phyloP scores from a whole-genome alignment of 1,284 basidiomycete species.

The Lignosus rhinocerotis region DNA sequence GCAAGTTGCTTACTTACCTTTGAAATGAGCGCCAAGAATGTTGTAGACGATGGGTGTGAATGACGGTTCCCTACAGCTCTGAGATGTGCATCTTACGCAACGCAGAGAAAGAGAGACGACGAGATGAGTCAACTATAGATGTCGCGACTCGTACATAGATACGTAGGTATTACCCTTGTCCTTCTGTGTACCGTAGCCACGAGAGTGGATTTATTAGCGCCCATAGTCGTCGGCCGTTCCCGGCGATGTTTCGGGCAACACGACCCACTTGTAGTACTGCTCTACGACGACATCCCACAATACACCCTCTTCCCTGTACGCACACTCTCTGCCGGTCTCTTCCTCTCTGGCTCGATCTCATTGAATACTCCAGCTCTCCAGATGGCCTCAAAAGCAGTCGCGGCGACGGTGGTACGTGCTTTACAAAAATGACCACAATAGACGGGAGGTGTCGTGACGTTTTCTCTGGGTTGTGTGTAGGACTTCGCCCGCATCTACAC shows the following conservation, averaged over 20 bases:
- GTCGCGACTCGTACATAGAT: too few species aligned
- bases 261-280: constrained; percentile 13
- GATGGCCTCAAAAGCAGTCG: constrained; percentile 85
- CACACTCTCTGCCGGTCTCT: not conserved
- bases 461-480: constrained; percentile 41
- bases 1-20: too few species aligned
- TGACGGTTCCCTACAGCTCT: too few species aligned
- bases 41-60: too few species aligned
- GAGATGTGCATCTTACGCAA: too few species aligned
- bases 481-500: constrained; percentile 93
- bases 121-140: too few species aligned
- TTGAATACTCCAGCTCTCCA: constrained; percentile 9
- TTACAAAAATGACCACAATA: constrained; percentile 2
- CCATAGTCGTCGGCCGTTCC: constrained; percentile 27
- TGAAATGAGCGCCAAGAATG: too few species aligned
- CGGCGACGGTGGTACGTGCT: constrained; percentile 69
- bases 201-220: constrained; percentile 1
- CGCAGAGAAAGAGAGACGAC: too few species aligned
- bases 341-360: constrained; percentile 4
- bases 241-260: constrained; percentile 23
- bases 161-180: too few species aligned
- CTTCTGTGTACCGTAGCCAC: too few species aligned
- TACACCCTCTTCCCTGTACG: constrained; percentile 24
- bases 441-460: constrained; percentile 11
- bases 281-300: constrained; percentile 26